Percentiles rank a stretch among this genome's conserved stretches.
Conservation (phyloP, 2,329 filamentous ascomycete species). For the Mariannaea elegans region DNA sequence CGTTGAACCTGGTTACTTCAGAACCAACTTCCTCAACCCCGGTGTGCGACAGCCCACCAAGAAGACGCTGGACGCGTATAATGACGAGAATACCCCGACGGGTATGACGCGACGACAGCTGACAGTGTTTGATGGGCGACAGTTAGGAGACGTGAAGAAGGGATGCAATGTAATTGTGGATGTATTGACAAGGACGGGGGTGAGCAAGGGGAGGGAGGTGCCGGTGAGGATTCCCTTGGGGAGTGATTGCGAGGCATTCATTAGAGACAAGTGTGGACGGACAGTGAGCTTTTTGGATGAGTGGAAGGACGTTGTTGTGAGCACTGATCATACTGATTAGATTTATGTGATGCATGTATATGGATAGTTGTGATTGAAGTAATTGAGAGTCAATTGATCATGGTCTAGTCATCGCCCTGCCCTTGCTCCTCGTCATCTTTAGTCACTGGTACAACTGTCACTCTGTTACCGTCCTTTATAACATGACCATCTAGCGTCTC, state of each 20-base stretch:
- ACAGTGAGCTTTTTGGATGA: conserved; percentile 56
- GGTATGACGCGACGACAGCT: conserved; percentile 43
- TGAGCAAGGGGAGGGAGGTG: conserved; percentile 56
- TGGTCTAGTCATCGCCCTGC: background rate
- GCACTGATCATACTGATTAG: conserved; percentile 32
- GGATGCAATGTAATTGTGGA: conserved; percentile 63
- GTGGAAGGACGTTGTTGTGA: conserved; percentile 52
- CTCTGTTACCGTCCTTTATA: background rate
- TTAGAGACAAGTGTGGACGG: conserved; percentile 54
- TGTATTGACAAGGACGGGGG: conserved; percentile 60
- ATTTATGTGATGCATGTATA: too few species aligned
- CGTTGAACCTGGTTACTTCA: conserved; percentile 63
- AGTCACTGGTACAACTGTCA: background rate
- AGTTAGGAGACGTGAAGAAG: conserved; percentile 65
- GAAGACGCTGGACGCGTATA: conserved; percentile 46
- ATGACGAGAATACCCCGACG: conserved; percentile 41
- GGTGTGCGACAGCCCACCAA: conserved; percentile 39
- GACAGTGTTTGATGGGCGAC: conserved; percentile 52
- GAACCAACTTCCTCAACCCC: conserved; percentile 57
- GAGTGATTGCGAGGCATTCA: conserved; percentile 53
- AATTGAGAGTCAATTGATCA: too few species aligned
- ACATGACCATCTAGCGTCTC: background rate
- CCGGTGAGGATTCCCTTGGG: conserved; percentile 65
- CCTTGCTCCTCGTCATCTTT: conserved; percentile 4
- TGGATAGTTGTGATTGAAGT: too few species aligned